Base-by-base conservation (phyloP, 208 protist species). In the Tritrichomonas foetus region DNA sequence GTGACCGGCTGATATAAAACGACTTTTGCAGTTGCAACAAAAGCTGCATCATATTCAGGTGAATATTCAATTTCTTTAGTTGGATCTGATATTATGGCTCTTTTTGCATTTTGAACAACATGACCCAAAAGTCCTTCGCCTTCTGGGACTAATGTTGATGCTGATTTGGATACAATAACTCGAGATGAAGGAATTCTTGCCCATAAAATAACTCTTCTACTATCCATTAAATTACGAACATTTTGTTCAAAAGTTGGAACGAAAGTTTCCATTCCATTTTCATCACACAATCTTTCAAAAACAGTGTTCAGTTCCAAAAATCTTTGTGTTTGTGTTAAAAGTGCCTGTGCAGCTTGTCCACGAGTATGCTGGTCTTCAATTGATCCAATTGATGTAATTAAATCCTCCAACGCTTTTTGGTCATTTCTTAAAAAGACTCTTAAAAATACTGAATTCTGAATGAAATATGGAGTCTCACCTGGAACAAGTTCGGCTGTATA, bases 271-370 rank as follows among this genome's bases (percentile, higher is more conserved):
- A 14, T 41, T 39, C 16, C 44, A 20, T 89, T 53, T 39, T 89
- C 78, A 89, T 89, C 47, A 16, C 47, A 89, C 57, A 89, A 57
- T 41, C 25, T 14, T 57, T 89, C 78, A 47, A 89, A 89, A 89
- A 89, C 25, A 61, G 33, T 13, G 16, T 89, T 53, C 14, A 89
- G 44, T 57, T 89, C 78, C 5, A 89, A 39, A 89, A 61, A 89
- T n/a, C 78, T 8, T 36, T 89, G 47, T 39, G 57, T 89, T 89
- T 89, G 78, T 44, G 14, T 8, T 20, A 89, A 89, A 39, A 89
- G 47, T n/a, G 44, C 47, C 57, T 89, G 78, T 16, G 47, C 78
- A 20, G 41, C 44, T 57, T 39, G 11, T 3, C 78, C 78, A 16
- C 78, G 41, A 20, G 2, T 16, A 5, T 13, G 11, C 20, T 49